Conservation (phyloP, 2,329 filamentous ascomycete species). For the Nemania sp. region DNA sequence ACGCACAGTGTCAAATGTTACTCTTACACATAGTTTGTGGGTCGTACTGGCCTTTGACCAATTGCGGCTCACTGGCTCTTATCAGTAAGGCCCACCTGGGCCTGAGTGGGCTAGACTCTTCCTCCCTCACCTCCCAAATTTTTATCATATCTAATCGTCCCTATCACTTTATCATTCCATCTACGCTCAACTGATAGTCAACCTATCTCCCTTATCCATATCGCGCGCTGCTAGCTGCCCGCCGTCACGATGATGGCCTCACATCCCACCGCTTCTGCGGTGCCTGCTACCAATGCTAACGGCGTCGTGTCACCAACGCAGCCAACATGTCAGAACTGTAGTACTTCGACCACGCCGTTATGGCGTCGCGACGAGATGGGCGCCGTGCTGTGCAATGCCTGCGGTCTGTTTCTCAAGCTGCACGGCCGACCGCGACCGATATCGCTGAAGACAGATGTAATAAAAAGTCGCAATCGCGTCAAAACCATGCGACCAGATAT, state of each 20-base stretch:
- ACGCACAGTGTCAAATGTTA: neutral
- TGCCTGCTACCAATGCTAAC: constrained; percentile 49
- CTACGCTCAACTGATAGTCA: constrained; percentile 16
- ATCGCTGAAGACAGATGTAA: constrained; percentile 97
- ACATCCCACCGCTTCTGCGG: constrained; percentile 40
- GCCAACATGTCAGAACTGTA: constrained; percentile 96
- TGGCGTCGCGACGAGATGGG: constrained; percentile 98
- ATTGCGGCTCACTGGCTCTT: constrained; percentile 14
- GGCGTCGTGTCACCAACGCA: constrained; percentile 67
- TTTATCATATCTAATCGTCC: constrained; percentile 35
- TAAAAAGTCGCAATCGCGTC: constrained; percentile 98
- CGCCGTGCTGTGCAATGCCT: constrained; percentile 96
- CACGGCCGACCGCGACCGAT: constrained; percentile 92
- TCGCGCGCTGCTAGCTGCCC: constrained; percentile 25
- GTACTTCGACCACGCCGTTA: constrained; percentile 90
- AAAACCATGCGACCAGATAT: constrained; percentile 82
- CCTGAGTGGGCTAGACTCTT: constrained; percentile 15
- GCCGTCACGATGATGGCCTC: constrained; percentile 40
- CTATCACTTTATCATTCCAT: constrained; percentile 29
- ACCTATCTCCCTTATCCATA: constrained; percentile 24
- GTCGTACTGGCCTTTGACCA: constrained; percentile 10
- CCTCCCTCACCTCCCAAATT: constrained; percentile 27
- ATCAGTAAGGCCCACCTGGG: constrained; percentile 22
- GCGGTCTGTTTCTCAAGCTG: constrained; percentile 94
- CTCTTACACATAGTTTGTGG: neutral